phyloP scores from a whole-genome alignment of 2,329 filamentous ascomycete species.

The Aspergillus quadrilineatus region DNA sequence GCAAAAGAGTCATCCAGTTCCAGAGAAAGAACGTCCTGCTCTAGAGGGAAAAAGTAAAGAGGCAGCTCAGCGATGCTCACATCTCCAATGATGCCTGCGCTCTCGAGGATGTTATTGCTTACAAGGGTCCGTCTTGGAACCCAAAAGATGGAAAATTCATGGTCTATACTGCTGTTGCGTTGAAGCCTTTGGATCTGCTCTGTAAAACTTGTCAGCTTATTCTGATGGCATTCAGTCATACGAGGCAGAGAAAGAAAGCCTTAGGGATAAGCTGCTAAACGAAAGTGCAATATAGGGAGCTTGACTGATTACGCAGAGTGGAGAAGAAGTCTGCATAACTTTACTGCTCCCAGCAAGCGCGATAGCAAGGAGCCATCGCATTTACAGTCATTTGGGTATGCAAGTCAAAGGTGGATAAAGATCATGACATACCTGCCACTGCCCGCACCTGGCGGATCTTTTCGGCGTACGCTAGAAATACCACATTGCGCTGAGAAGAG shows the following conservation, averaged over 20 bases:
- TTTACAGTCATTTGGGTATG: slow-evolving; percentile 8
- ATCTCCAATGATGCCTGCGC: slow-evolving; percentile 89
- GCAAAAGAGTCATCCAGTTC: slow-evolving; percentile 84
- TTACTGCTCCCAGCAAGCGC: slow-evolving; percentile 52
- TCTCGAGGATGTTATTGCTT: slow-evolving; percentile 87
- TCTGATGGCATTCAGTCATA: slow-evolving; percentile 53
- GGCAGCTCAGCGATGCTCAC: slow-evolving; percentile 85
- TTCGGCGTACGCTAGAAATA: slow-evolving; percentile 90
- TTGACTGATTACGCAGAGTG: slow-evolving; percentile 57
- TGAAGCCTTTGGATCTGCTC: slow-evolving; percentile 90
- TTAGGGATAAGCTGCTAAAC: slow-evolving; percentile 42
- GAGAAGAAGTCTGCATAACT: slow-evolving; percentile 54
- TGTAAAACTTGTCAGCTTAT: slow-evolving; percentile 60
- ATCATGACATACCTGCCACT: slow-evolving; percentile 73
- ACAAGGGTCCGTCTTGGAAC: slow-evolving; percentile 88
- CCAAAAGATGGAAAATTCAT: slow-evolving; percentile 98
- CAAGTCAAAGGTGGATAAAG: not conserved
- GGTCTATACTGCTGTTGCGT: slow-evolving; percentile 80
- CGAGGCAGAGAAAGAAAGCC: slow-evolving; percentile 39
- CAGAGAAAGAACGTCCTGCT: slow-evolving; percentile 85
- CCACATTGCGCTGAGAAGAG: slow-evolving; percentile 87
- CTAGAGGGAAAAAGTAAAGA: slow-evolving; percentile 85
- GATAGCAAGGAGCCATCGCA: slow-evolving; percentile 3
- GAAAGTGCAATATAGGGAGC: slow-evolving; percentile 51
- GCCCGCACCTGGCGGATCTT: slow-evolving; percentile 77